phyloP scores from a whole-genome alignment of 257 asterid genomes.

The Agastache rugosa region DNA sequence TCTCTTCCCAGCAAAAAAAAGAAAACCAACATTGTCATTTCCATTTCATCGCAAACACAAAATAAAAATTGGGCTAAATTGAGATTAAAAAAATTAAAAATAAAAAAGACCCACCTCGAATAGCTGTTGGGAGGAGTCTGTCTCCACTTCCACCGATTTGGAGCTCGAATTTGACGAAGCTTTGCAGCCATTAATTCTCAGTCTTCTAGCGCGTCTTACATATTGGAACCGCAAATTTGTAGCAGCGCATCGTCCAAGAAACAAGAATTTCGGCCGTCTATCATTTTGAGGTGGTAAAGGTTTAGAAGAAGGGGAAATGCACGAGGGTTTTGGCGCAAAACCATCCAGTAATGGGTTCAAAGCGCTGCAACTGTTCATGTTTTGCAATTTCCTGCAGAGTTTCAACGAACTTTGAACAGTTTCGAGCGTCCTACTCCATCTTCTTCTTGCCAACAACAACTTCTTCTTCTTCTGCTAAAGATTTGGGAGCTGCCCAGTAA shows the following conservation, averaged over 20 bases:
- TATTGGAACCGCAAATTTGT: slow-evolving; percentile 35
- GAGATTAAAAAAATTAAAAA: neutral
- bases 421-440: neutral
- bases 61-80: neutral
- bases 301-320: slow-evolving; percentile 34
- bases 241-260: slow-evolving; percentile 28
- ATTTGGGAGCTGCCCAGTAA: neutral
- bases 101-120: slow-evolving; percentile 50
- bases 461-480: neutral
- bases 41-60: neutral
- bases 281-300: slow-evolving; percentile 32
- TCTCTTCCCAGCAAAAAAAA: neutral
- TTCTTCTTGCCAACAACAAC: neutral
- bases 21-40: neutral
- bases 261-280: slow-evolving; percentile 35
- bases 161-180: slow-evolving; percentile 53
- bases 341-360: slow-evolving; percentile 27
- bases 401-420: slow-evolving; percentile 7
- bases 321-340: slow-evolving; percentile 40
- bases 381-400: neutral
- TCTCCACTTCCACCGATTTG: slow-evolving; percentile 42
- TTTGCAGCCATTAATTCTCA: slow-evolving; percentile 42
- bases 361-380: slow-evolving; percentile 35
- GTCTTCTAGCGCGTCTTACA: slow-evolving; percentile 27
- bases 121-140: slow-evolving; percentile 61